Conservation (phyloP, 768 basidiomycete genomes). For the Amanita rimosa region DNA sequence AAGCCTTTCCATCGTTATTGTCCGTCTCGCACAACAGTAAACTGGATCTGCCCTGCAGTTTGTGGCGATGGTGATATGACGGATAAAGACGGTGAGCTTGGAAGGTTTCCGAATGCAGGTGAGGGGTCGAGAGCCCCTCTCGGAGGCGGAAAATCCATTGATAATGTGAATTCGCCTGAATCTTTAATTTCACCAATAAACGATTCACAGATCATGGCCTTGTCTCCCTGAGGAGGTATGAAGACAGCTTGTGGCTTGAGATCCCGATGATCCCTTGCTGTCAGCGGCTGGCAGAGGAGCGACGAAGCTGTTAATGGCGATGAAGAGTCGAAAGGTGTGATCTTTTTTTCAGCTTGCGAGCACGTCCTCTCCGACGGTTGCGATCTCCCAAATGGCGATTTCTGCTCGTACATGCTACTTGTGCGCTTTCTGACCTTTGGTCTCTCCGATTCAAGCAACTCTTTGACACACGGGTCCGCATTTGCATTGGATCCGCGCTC, state of each 20-base stretch:
- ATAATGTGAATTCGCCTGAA: constrained; percentile 32
- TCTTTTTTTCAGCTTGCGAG: constrained; percentile 9
- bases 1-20: neutral
- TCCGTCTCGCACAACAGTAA: constrained; percentile 1
- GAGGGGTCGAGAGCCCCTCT: neutral
- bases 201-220: constrained; percentile 10
- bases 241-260: constrained; percentile 3
- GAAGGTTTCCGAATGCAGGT: neutral
- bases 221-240: constrained; percentile 5
- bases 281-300: constrained; percentile 14
- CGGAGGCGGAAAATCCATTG: constrained; percentile 26
- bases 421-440: constrained; percentile 20
- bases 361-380: neutral
- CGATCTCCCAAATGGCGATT: constrained; percentile 6
- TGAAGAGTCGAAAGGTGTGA: constrained; percentile 5
- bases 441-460: constrained; percentile 16
- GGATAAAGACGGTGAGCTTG: neutral
- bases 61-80: neutral
- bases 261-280: neutral
- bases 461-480: neutral
- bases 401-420: constrained; percentile 21
- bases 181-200: constrained; percentile 11
- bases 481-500: neutral
- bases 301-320: constrained; percentile 7
- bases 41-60: neutral